Percentiles rank a stretch among this genome's conserved stretches.
These are phyloP conservation scores for Fusarium setosum DNA, from an alignment of 2,329 filamentous ascomycete species.

Conservation along the genomic window DNA sequence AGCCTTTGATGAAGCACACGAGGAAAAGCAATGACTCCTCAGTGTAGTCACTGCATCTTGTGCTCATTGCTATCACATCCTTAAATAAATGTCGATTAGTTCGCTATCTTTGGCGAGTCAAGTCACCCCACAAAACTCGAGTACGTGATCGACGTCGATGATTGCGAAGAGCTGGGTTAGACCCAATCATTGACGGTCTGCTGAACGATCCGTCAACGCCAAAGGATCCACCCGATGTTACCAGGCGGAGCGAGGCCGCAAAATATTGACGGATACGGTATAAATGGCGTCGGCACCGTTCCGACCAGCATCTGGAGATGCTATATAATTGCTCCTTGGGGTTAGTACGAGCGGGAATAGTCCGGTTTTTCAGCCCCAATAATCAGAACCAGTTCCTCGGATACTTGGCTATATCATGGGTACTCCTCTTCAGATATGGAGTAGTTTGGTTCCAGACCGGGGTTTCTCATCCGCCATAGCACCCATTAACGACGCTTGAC, in stretches of 20 bases:
- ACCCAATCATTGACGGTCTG: slow-evolving; percentile 1
- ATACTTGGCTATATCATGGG: not conserved
- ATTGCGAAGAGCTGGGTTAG: not conserved
- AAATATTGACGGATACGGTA: not conserved
- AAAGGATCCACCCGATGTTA: not conserved
- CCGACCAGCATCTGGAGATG: not conserved
- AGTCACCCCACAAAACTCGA: not conserved
- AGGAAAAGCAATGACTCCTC: not conserved
- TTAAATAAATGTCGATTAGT: not conserved
- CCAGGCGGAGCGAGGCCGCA: not conserved
- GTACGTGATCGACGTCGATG: slow-evolving; percentile 5
- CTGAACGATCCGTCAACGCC: not conserved
- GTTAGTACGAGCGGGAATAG: not conserved
- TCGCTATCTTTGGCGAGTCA: not conserved
- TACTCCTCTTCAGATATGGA: not conserved
- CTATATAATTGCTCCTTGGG: not conserved
- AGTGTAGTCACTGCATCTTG: no score
- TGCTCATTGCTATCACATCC: not conserved
- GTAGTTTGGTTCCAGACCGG: not conserved
- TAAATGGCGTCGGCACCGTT: not conserved
- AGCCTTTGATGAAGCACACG: not conserved
- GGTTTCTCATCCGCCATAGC: not conserved
- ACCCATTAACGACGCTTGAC: not conserved
- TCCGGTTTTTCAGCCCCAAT: not conserved
- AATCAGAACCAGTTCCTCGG: not conserved